Base-by-base conservation (phyloP, 805 yeast genomes). In the Zygoascus biomembranicola region DNA sequence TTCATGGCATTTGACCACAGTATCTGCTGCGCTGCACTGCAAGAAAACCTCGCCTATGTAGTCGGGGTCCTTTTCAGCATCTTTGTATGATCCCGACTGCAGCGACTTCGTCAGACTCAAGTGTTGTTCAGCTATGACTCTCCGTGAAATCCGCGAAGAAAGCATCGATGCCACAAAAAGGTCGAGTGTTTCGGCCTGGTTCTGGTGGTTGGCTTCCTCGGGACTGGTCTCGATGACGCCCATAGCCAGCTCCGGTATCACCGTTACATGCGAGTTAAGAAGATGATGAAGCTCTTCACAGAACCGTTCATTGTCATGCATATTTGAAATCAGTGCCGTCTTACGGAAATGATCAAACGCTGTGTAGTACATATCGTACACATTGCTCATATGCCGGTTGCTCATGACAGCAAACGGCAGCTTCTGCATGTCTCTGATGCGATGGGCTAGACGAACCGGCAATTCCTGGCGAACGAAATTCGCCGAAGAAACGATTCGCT, bases 101-200 rank as follows among this genome's bases (percentile, higher is more conserved):
- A 80, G 85, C 55, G 85, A 79, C 37, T 81, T 78, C 0, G 95
- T 80, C 50, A 94, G 76, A 9, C 94, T 81, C 41, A 88, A 70
- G 70, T 94, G 98, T 66, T 92, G 96, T 70, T 92, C 96, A 44
- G 89, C 88, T 57, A 92, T 85, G 47, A 92, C 85, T 61, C 98
- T 75, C 70, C 99, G 76, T 60, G 95, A 85, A 42, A 92, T 87
- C 63, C 99, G 78, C 4, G 95, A 87, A 52, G 96, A 75, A 44
- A 92, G 70, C 76, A 90, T 77, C 5, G 85, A 77, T 11, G 90
- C 82, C 77, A 90, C 80, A 62, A 90, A 80, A 16, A 70, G 73
- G 63, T 92, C 97, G 59, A 92, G 69, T 47, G 82, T 73, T 11
- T 26, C n/a, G 5, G 37, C 5, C 14, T 26, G 35, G 1, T 73